Base-by-base conservation (phyloP, 169 alveolate species). In the Miamiensis avidus region DNA sequence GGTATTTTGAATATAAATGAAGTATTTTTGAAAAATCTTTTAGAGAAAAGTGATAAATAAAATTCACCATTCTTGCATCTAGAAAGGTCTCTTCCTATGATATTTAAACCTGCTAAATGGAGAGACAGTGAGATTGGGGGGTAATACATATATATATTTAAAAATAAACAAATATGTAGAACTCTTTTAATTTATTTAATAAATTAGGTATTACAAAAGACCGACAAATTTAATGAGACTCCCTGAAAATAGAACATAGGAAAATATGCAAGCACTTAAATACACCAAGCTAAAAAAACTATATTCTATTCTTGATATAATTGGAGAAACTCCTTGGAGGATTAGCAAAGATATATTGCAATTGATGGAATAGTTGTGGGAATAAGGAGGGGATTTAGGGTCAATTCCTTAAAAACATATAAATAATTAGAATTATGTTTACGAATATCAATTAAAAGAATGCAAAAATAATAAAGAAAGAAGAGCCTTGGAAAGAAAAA, bases 101-200 rank as follows among this genome's bases (percentile, higher is more conserved):
- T 94, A 28, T 94, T 90, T 87, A 77, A 84, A 31, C 97, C 97
- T 26, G 95, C 95, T 20, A 91, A 91, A n/a, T 94, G 97, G 95
- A 88, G 84, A 76, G 94, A 92, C 82, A 83, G 75, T 29, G 82
- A 79, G 31, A 89, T 92, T 31, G 97, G 97, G n/a, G 97, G 96
- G 0, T 49, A 49, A 49, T 49, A n/a, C n/a, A n/a, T n/a, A n/a
- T n/a, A n/a, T n/a, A n/a, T n/a, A n/a, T n/a, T n/a, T n/a, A n/a
- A n/a, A n/a, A n/a, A n/a, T n/a, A n/a, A n/a, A n/a, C n/a, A n/a
- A n/a, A n/a, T n/a, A n/a, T n/a, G n/a, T n/a, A n/a, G n/a, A n/a
- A n/a, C n/a, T n/a, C n/a, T 11, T 49, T 49, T 49, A 49, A 49
- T 49, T 49, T 49, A 49, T 49, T 49, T 49, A 11, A 11, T 20